Percentiles rank a stretch among this genome's conserved stretches.
Conservation (phyloP, 768 basidiomycete species). For the Russula brevipes region DNA sequence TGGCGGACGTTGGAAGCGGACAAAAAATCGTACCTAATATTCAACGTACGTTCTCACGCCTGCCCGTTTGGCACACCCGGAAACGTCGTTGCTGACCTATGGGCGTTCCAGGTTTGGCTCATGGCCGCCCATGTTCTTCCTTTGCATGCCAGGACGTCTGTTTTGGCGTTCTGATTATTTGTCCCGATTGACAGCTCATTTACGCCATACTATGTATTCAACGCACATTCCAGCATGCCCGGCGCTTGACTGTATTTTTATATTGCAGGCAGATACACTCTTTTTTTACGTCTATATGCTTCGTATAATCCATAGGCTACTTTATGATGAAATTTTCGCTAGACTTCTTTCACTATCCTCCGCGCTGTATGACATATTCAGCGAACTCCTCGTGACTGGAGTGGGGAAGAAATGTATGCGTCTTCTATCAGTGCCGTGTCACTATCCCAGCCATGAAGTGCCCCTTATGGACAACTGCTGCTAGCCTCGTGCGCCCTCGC, state of each 20-base stretch:
- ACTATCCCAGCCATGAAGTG: neutral
- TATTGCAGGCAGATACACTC: neutral
- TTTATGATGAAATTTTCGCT: neutral
- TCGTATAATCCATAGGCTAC: conserved; percentile 16
- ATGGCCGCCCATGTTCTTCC: conserved; percentile 24
- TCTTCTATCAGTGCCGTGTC: neutral
- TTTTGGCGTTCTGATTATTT: conserved; percentile 21
- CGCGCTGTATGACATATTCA: neutral
- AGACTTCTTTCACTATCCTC: neutral
- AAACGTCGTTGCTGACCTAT: conserved; percentile 17
- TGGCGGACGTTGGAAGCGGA: conserved; percentile 22
- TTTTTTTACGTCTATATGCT: conserved; percentile 9
- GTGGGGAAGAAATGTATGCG: neutral
- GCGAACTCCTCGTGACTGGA: neutral
- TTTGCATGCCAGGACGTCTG: conserved; percentile 21
- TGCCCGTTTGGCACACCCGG: conserved; percentile 1
- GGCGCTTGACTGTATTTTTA: conserved; percentile 18
- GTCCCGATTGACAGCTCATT: conserved; percentile 23
- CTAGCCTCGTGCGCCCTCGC: conserved; percentile 13
- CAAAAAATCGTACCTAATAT: conserved; percentile 24
- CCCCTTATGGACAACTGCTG: conserved; percentile 11
- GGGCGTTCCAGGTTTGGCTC: conserved; percentile 21
- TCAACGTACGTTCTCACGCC: conserved; percentile 26
- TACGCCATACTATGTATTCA: conserved; percentile 22
- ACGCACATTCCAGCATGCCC: conserved; percentile 14